phyloP scores from a whole-genome alignment of 768 basidiomycete genomes.

The Boletus subparvulus region DNA sequence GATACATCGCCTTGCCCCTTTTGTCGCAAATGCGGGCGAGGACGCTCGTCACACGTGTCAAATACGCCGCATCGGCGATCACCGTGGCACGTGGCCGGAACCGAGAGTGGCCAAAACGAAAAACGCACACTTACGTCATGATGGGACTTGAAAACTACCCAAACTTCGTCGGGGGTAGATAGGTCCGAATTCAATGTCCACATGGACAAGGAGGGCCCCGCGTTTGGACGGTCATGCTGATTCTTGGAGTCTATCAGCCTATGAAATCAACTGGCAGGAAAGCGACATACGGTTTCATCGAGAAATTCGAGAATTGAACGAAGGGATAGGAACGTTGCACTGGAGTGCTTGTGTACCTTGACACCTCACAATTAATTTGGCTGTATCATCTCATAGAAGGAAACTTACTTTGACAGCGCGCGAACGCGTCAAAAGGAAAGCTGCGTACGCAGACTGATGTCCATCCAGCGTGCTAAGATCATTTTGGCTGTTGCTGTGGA shows the following conservation, averaged over 20 bases:
- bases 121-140: constrained; percentile 50
- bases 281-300: constrained; percentile 18
- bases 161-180: constrained; percentile 39
- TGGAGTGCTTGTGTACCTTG: constrained; percentile 28
- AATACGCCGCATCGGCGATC: neutral
- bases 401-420: constrained; percentile 53
- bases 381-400: neutral
- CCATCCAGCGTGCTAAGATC: constrained; percentile 10
- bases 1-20: constrained; percentile 17
- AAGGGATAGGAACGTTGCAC: constrained; percentile 24
- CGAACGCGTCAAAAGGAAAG: constrained; percentile 51
- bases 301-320: constrained; percentile 27
- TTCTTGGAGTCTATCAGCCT: constrained; percentile 12
- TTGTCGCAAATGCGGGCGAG: neutral
- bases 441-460: constrained; percentile 23
- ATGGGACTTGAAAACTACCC: constrained; percentile 59
- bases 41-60: neutral
- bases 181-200: constrained; percentile 46
- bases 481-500: constrained; percentile 4
- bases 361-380: neutral
- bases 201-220: constrained; percentile 40
- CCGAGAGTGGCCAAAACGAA: neutral
- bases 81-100: constrained; percentile 4
- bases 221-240: constrained; percentile 8
- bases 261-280: neutral